Evolutionary conservation across 805 yeast genomes (phyloP).

Genomic region (Cyberlindnera misumaiensis): DNA sequence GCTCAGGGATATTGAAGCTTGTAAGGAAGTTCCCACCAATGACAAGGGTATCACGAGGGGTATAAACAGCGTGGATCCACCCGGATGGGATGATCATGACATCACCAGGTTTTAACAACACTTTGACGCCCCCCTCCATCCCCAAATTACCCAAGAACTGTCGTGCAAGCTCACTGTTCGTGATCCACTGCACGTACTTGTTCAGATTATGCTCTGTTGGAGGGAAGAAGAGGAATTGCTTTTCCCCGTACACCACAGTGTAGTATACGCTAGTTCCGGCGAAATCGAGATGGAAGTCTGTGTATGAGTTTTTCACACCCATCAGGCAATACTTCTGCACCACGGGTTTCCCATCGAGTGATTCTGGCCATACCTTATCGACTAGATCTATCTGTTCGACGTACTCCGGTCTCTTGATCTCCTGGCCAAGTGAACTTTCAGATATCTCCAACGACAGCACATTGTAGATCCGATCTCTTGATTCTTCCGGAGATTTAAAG

Average conservation of each 20-base stretch:
- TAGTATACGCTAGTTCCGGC: conserved; percentile 92
- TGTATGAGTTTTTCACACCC: conserved; percentile 75
- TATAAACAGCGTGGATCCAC: conserved; percentile 87
- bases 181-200: conserved; percentile 68
- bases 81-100: conserved; percentile 82
- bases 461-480: conserved; percentile 63
- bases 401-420: conserved; percentile 54
- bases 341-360: conserved; percentile 36
- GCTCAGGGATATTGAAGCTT: conserved; percentile 46
- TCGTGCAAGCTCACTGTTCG: conserved; percentile 51
- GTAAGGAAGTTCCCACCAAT: conserved; percentile 88
- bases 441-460: conserved; percentile 81
- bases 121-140: conserved; percentile 43
- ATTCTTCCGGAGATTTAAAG: conserved; percentile 36
- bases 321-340: conserved; percentile 76
- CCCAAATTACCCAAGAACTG: conserved; percentile 57
- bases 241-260: conserved; percentile 69
- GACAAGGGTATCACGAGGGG: conserved; percentile 74
- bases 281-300: conserved; percentile 89
- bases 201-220: conserved; percentile 60
- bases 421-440: conserved; percentile 37
- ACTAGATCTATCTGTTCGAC: conserved; percentile 67
- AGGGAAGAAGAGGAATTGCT: conserved; percentile 71
- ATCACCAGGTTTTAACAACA: conserved; percentile 56
- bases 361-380: conserved; percentile 52